Base-by-base conservation (phyloP, 306 rosid genomes). In the Oxytropis ochrocephala region DNA sequence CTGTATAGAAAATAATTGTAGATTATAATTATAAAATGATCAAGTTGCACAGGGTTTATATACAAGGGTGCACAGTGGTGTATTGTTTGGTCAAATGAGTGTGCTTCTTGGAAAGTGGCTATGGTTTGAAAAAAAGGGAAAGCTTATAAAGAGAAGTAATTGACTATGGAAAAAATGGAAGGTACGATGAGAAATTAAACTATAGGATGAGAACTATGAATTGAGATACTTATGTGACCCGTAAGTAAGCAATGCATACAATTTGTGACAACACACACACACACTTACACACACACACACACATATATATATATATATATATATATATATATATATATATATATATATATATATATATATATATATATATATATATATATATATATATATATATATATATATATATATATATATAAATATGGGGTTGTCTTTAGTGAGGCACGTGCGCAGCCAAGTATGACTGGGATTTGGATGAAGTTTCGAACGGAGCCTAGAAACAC, bases 101-200 rank as follows among this genome's bases (percentile, higher is more conserved):
- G 62, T 52, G 38, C 62, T 85, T 83, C 88, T 42, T 0, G 74
- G 88, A 83, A 85, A 71, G 79, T 13, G 70, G 69, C 12, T 4
- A 38, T 13, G 69, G 13, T 69, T 52, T 56, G 82, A 72, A 72
- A 58, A 63, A 59, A 6, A 1, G 21, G 51, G 9, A 17, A 17
- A 17, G 55, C 61, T n/a, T 1, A n/a, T 16, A 11, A 30, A 47
- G 43, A 3, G 10, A 0, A 24, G 13, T 42, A n/a, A 48, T 57
- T 78, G 78, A 78, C 74, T 65, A 32, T 8, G 36, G 47, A 63
- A 60, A 42, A 33, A 57, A 57, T 4, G 78, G 79, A 60, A 50
- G 66, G 46, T 24, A 33, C 11, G 32, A 67, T n/a, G 29, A 35
- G 62, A 64, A 56, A 50, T 8, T 44, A 72, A 64, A 59, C 35